Evolutionary conservation across 108 stramenopile genomes (phyloP).

Genomic region (Pseudonitzschia pungens): DNA sequence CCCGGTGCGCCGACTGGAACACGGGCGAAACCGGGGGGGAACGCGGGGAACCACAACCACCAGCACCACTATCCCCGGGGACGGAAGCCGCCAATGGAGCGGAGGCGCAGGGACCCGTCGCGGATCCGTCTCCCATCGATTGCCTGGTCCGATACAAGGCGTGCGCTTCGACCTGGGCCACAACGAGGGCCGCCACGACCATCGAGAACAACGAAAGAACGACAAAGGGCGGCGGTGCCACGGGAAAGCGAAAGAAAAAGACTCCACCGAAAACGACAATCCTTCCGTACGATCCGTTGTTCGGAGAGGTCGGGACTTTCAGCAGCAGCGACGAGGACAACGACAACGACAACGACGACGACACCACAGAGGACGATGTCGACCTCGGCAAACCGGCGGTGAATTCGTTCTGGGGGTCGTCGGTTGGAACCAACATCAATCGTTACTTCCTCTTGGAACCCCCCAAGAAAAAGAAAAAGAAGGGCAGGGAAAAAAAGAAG

Average conservation of each 20-base stretch:
- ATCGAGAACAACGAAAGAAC: not conserved
- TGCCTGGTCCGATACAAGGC: slow-evolving; percentile 25
- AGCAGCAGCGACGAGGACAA: slow-evolving; percentile 47
- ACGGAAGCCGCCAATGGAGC: no score
- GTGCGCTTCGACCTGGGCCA: slow-evolving; percentile 10
- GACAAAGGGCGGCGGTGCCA: not conserved
- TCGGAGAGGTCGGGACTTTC: slow-evolving; percentile 50
- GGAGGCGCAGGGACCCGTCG: no score
- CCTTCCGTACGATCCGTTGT: slow-evolving; percentile 61
- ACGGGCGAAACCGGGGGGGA: not conserved
- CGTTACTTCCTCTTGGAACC: slow-evolving; percentile 30
- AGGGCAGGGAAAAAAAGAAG: slow-evolving; percentile 3
- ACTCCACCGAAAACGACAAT: slow-evolving; percentile 28
- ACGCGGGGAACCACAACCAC: no score
- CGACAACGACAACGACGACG: slow-evolving; percentile 24
- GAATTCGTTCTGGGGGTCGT: slow-evolving; percentile 20
- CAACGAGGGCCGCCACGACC: not conserved
- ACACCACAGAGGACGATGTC: slow-evolving; percentile 6
- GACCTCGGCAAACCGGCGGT: slow-evolving; percentile 25
- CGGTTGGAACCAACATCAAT: slow-evolving; percentile 31
- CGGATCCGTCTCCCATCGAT: slow-evolving; percentile 8
- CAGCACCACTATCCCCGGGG: no score
- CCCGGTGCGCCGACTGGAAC: slow-evolving; percentile 26
- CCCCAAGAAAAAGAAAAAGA: slow-evolving; percentile 29
- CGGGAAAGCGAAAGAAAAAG: not conserved